A percentile compares a stretch with the other conserved stretches of the same genome.
These are phyloP conservation scores for Ocimum tenuiflorum DNA, from an alignment of 257 asterid species.

Conservation along the genomic window DNA sequence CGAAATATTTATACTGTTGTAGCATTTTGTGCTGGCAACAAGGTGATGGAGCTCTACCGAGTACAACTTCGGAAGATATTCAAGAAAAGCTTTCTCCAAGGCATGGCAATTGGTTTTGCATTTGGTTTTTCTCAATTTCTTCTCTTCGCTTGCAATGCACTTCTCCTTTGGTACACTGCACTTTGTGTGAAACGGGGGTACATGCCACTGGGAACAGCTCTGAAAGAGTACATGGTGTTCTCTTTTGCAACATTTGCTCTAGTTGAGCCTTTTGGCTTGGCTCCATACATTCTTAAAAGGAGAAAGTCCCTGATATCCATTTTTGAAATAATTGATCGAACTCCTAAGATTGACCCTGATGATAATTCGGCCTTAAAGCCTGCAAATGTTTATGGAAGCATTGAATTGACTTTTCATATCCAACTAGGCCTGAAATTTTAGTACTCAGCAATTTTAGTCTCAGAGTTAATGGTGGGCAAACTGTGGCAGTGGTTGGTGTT, in stretches of 20 bases:
- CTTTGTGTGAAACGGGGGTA: slow-evolving; percentile 58
- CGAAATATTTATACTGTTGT: slow-evolving; percentile 95
- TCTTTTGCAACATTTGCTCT: slow-evolving; percentile 97
- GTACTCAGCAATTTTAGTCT: slow-evolving; percentile 97
- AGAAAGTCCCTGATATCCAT: slow-evolving; percentile 82
- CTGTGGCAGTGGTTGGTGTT: slow-evolving; percentile 95
- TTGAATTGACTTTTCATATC: slow-evolving; percentile 95
- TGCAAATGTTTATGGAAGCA: slow-evolving; percentile 96
- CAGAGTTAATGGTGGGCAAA: slow-evolving; percentile 94
- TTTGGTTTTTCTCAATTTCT: slow-evolving; percentile 98
- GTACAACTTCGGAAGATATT: slow-evolving; percentile 75
- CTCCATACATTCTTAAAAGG: slow-evolving; percentile 94
- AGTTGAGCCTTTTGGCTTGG: slow-evolving; percentile 98
- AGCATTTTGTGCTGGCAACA: slow-evolving; percentile 97
- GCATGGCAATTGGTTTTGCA: slow-evolving; percentile 95
- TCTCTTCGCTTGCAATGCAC: slow-evolving; percentile 95
- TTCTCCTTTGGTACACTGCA: slow-evolving; percentile 95
- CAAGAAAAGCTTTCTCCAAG: slow-evolving; percentile 89
- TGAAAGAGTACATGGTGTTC: slow-evolving; percentile 95
- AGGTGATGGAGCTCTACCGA: slow-evolving; percentile 96
- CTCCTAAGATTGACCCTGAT: slow-evolving; percentile 92
- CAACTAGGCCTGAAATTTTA: slow-evolving; percentile 81
- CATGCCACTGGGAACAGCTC: slow-evolving; percentile 64
- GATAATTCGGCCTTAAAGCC: slow-evolving; percentile 88
- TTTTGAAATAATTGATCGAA: slow-evolving; percentile 87